These are phyloP conservation scores for Pseudotsuga menziesii DNA, from an alignment of 75 land plant genomes.

Conservation along the genomic window DNA sequence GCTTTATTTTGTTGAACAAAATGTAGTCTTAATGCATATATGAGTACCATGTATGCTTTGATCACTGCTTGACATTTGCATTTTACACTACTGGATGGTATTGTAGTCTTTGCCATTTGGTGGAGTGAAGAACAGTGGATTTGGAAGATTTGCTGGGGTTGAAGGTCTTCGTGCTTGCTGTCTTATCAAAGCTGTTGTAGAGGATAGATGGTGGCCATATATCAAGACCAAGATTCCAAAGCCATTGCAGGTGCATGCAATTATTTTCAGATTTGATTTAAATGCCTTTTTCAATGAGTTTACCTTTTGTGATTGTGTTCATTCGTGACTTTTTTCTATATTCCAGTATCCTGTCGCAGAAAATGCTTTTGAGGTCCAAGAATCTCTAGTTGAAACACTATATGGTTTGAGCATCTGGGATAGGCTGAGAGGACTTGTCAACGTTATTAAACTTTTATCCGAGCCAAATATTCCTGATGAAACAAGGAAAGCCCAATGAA, in stretches of 20 bases:
- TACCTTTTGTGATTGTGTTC: not conserved
- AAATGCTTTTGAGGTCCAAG: constrained; percentile 78
- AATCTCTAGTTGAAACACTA: constrained; percentile 66
- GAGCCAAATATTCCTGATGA: constrained; percentile 37
- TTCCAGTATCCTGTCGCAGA: constrained; percentile 87
- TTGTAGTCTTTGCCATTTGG: constrained; percentile 90
- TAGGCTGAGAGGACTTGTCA: constrained; percentile 49
- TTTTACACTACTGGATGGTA: not conserved
- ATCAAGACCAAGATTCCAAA: constrained; percentile 77
- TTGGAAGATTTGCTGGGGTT: constrained; percentile 87
- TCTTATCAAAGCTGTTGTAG: constrained; percentile 71
- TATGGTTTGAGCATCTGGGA: constrained; percentile 74
- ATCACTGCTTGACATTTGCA: not conserved
- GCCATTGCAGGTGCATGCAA: constrained; percentile 62
- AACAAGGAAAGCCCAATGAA: constrained; percentile 8
- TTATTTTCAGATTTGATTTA: not conserved
- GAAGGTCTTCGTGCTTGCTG: constrained; percentile 94
- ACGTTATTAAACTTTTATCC: constrained; percentile 56
- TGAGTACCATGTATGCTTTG: not conserved
- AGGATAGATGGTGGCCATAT: constrained; percentile 80
- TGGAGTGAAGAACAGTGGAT: constrained; percentile 91
- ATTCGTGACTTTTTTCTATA: not conserved
- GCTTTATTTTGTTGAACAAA: too few species aligned
- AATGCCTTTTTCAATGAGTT: not conserved
- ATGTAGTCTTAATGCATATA: not conserved